A percentile compares a stretch with the other conserved stretches of the same genome.
These are phyloP conservation scores for Dysphania ambrosioides DNA, from an alignment of 148 eudicot genomes.

Conservation along the genomic window DNA sequence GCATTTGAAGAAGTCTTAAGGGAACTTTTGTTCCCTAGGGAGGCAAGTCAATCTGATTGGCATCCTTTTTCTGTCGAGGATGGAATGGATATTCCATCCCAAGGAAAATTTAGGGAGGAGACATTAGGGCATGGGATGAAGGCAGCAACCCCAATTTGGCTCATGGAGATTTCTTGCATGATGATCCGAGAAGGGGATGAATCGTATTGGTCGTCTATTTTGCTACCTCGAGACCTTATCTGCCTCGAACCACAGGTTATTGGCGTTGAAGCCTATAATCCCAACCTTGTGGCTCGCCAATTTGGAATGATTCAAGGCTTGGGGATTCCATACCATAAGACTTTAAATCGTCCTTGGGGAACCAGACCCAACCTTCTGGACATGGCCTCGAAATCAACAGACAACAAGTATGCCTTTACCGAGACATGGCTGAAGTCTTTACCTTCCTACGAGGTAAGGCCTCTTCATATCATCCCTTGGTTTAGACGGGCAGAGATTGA, in stretches of 20 bases:
- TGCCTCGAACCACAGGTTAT: conserved; percentile 27
- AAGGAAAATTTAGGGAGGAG: conserved; percentile 16
- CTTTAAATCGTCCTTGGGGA: conserved; percentile 30
- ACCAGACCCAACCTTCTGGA: conserved; percentile 24
- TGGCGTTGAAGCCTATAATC: conserved; percentile 27
- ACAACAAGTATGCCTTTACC: conserved; percentile 11
- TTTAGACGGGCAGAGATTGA: conserved; percentile 21
- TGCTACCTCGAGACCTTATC: conserved; percentile 21
- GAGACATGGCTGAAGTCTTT: conserved; percentile 23
- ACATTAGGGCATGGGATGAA: conserved; percentile 22
- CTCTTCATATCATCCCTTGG: conserved; percentile 22
- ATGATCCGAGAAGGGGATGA: conserved; percentile 12
- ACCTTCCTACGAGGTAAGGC: conserved; percentile 9
- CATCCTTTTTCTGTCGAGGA: conserved; percentile 13
- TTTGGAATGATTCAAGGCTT: conserved; percentile 27
- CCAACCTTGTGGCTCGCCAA: conserved; percentile 29
- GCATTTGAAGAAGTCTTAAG: conserved; percentile 26
- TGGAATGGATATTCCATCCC: conserved; percentile 13
- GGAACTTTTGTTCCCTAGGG: conserved; percentile 18
- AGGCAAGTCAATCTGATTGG: conserved; percentile 25
- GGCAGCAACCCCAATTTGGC: conserved; percentile 26
- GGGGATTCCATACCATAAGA: conserved; percentile 23
- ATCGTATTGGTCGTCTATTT: conserved; percentile 23
- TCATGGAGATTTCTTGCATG: conserved; percentile 13
- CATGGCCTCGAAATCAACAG: conserved; percentile 13